Percentiles rank a stretch among this genome's conserved stretches.
phyloP scores from a whole-genome alignment of 139 green algal genomes.

The Picochlorum sp. region DNA sequence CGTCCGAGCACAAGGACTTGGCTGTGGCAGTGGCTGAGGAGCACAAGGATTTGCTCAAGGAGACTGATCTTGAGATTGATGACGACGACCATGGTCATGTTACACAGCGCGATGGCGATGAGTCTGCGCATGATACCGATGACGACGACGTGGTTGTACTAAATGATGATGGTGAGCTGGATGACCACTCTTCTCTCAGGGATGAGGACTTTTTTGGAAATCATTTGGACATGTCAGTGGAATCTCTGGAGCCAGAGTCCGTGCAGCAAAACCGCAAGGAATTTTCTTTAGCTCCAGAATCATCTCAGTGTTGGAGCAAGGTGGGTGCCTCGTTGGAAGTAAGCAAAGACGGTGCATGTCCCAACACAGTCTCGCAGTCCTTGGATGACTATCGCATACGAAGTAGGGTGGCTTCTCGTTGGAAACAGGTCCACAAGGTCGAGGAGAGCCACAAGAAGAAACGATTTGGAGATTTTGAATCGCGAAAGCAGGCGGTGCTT shows the following conservation, averaged over 20 bases:
- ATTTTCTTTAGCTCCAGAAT: too few species aligned
- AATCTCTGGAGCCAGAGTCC: too few species aligned
- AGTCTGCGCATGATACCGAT: not conserved
- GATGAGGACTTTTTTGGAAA: too few species aligned
- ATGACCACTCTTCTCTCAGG: not conserved
- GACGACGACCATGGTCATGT: not conserved
- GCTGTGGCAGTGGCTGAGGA: conserved; percentile 3
- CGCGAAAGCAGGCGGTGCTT: conserved; percentile 32
- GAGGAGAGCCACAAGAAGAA: conserved; percentile 14
- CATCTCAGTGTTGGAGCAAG: too few species aligned
- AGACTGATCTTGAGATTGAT: conserved; percentile 15
- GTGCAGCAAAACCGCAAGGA: too few species aligned
- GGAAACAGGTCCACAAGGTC: conserved; percentile 26
- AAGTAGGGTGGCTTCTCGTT: too few species aligned
- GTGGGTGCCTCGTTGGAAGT: too few species aligned
- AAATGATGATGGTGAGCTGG: not conserved
- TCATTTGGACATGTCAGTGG: too few species aligned
- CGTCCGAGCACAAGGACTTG: conserved; percentile 2
- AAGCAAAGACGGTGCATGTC: too few species aligned
- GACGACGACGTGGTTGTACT: not conserved
- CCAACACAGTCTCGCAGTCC: too few species aligned
- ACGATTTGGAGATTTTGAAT: conserved; percentile 29
- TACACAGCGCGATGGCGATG: not conserved
- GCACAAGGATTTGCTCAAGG: conserved; percentile 15
- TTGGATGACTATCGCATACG: too few species aligned